These are phyloP conservation scores for Rosa persica DNA, from an alignment of 306 rosid species.

Conservation along the genomic window DNA sequence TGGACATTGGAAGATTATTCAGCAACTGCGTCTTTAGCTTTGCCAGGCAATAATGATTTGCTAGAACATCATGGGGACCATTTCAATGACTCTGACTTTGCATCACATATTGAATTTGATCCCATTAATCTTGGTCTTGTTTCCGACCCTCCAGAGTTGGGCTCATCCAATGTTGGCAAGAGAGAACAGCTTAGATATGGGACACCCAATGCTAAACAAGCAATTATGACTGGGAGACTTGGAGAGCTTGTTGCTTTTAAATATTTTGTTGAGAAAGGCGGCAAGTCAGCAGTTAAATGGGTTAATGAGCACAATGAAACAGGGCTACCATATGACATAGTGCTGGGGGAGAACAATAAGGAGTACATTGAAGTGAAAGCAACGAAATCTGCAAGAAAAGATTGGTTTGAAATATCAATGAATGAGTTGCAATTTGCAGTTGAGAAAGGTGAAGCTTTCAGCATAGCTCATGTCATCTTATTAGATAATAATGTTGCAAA, in stretches of 20 bases:
- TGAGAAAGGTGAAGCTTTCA: slow-evolving; percentile 69
- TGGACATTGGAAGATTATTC: slow-evolving; percentile 6
- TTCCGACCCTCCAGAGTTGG: slow-evolving; percentile 8
- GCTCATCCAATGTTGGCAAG: slow-evolving; percentile 29
- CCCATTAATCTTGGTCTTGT: slow-evolving; percentile 1
- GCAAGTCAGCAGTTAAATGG: slow-evolving; percentile 57
- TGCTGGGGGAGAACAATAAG: slow-evolving; percentile 37
- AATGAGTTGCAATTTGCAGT: slow-evolving; percentile 84
- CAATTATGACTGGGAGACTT: slow-evolving; percentile 56
- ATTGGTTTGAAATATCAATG: slow-evolving; percentile 74
- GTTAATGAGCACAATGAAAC: slow-evolving; percentile 70
- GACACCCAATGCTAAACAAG: slow-evolving; percentile 50
- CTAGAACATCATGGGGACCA: not conserved
- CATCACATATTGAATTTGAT: not conserved
- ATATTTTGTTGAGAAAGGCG: slow-evolving; percentile 50
- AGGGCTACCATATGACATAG: slow-evolving; percentile 76
- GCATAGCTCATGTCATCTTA: slow-evolving; percentile 66
- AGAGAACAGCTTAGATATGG: slow-evolving; percentile 61
- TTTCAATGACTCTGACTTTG: not conserved
- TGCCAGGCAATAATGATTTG: not conserved
- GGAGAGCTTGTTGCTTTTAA: slow-evolving; percentile 78
- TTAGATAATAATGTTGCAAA: slow-evolving; percentile 44
- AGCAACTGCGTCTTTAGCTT: slow-evolving; percentile 2
- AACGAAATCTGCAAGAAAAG: slow-evolving; percentile 67
- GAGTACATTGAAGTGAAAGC: slow-evolving; percentile 88